Base-by-base conservation (phyloP, 1,284 basidiomycete genomes). In the Moniliophthora roreri region DNA sequence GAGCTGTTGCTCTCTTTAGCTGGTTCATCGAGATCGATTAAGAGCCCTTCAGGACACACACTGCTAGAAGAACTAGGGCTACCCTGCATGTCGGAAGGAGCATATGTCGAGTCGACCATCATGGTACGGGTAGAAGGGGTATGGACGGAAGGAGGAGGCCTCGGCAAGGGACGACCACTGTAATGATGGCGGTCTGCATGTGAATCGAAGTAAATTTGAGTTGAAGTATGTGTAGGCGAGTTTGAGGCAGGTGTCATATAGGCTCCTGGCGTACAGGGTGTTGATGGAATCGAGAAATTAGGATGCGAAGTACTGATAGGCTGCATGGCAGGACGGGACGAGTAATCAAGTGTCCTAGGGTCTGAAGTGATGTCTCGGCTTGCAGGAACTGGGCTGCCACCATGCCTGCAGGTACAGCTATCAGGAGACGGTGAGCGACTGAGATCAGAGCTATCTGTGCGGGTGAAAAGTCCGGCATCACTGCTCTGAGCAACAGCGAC, bases 21-120 rank as follows among this genome's bases (percentile, higher is more conserved):
- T 10, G 51, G 35, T 50, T 74, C 72, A 18, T 73, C 70, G 24
- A 79, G 61, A 59, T 79, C 75, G 50, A 79, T 79, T 26, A 78
- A 61, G 7, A 77, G 61, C 2, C 74, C 77, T 55, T 78, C 75
- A 16, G 75, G 72, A 56, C 69, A 71, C 16, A 56, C 50, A 34
- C 55, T 58, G 7, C 44, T 51, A 13, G 48, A 60, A 34, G 44
- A 52, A 38, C n/a, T 48, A 37, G 39, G 37, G 21, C 16, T 47
- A 34, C 32, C 54, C 13, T 58, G 54, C 21, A 48, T 53, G 18
- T 55, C 54, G 52, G 59, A 54, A n/a, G 58, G 52, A 13, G 57
- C 61, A 32, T 70, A 73, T 10, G 66, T 66, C 5, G 72, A 72
- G 58, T 74, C 74, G n/a, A n/a, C n/a, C 4, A 71, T 61, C 7